Conservation (phyloP, 164 flowering plant species). For the Umbilicus rupestris region DNA sequence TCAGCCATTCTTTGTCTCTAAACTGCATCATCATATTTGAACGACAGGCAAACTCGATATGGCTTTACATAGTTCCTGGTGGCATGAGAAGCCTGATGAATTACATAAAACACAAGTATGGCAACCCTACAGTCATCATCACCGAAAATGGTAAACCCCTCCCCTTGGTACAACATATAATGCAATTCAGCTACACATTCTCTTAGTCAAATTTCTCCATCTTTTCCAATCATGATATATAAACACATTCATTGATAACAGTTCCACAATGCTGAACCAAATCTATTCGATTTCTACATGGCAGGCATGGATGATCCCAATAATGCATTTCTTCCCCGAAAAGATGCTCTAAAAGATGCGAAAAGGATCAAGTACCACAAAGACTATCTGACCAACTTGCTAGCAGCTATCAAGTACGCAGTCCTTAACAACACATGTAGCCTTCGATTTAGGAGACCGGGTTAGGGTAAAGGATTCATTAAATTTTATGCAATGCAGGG, state of each 20-base stretch:
- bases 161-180: neutral
- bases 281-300: neutral
- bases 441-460: too few species aligned
- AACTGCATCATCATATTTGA: neutral
- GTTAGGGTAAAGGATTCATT: neutral
- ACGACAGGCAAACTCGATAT: conserved; percentile 72
- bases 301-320: conserved; percentile 94
- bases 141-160: conserved; percentile 71
- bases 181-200: neutral
- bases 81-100: conserved; percentile 83
- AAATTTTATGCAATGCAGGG: conserved; percentile 33
- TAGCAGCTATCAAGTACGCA: conserved; percentile 64
- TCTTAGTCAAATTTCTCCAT: neutral
- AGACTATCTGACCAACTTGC: conserved; percentile 60
- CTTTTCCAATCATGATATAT: neutral
- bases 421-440: neutral
- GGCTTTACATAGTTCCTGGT: conserved; percentile 83
- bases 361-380: conserved; percentile 80
- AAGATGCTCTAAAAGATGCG: conserved; percentile 70
- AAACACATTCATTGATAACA: neutral
- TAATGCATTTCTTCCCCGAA: conserved; percentile 29
- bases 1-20: too few species aligned
- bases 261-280: neutral
- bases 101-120: conserved; percentile 71
- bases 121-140: conserved; percentile 68